Evolutionary conservation across 345 rosid genomes (phyloP).

Genomic region (Eucalyptus leucophloia): DNA sequence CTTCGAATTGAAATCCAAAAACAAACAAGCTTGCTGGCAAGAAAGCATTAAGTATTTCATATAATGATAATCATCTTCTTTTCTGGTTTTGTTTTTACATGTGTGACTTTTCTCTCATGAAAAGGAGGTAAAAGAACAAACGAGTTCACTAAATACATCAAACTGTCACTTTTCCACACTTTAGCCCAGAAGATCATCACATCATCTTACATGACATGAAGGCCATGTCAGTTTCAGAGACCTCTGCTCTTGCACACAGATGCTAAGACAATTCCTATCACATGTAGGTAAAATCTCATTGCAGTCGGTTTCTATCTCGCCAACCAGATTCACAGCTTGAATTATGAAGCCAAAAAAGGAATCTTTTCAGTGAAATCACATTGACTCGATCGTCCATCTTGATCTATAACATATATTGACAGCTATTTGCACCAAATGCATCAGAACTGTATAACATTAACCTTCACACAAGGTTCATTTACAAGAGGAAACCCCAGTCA

Average conservation of each 20-base stretch:
- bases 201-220: not conserved
- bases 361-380: not conserved
- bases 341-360: not conserved
- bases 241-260: not conserved
- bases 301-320: not conserved
- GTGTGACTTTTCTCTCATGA: not conserved
- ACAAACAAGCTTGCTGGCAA: not conserved
- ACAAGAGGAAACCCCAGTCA: slow-evolving; percentile 3
- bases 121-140: not conserved
- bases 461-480: not conserved
- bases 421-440: not conserved
- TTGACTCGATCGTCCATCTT: not conserved
- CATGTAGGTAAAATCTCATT: not conserved
- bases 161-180: not conserved
- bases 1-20: not conserved
- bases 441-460: not conserved
- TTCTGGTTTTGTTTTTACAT: not conserved
- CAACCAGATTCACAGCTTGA: not conserved
- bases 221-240: not conserved
- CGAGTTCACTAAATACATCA: not conserved
- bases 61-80: not conserved
- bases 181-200: not conserved
- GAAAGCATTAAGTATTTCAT: not conserved
- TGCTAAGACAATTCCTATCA: not conserved
- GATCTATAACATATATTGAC: not conserved